Evolutionary conservation across 2,329 filamentous ascomycete genomes (phyloP).

Genomic region (Colletotrichum sojae): DNA sequence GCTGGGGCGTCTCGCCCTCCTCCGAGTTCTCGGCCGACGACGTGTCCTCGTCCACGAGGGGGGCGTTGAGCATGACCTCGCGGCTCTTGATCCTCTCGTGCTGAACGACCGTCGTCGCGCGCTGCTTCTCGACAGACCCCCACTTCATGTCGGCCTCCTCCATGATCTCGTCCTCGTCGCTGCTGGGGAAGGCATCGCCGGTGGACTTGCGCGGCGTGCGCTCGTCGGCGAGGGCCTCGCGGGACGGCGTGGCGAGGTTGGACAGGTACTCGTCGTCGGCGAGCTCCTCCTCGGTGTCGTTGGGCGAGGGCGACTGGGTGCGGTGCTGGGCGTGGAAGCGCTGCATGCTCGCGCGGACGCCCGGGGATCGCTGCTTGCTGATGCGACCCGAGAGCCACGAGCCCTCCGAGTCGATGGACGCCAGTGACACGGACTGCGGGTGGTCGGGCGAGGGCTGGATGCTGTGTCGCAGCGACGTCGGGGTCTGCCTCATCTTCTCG

Average conservation of each 20-base stretch:
- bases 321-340: slow-evolving; percentile 46
- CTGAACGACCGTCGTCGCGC: slow-evolving; percentile 43
- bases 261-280: slow-evolving; percentile 83
- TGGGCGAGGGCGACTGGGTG: slow-evolving; percentile 51
- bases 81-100: slow-evolving; percentile 63
- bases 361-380: slow-evolving; percentile 62
- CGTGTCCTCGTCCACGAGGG: slow-evolving; percentile 50
- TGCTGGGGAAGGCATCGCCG: slow-evolving; percentile 68
- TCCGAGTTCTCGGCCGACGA: slow-evolving; percentile 46
- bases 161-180: slow-evolving; percentile 68
- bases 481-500: slow-evolving; percentile 58
- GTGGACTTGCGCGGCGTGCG: slow-evolving; percentile 56
- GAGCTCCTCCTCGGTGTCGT: slow-evolving; percentile 74
- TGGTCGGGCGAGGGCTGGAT: slow-evolving; percentile 64
- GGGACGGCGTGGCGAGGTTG: slow-evolving; percentile 39
- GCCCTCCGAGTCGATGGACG: slow-evolving; percentile 94
- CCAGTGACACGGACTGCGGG: slow-evolving; percentile 85
- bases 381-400: slow-evolving; percentile 92
- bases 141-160: slow-evolving; percentile 63
- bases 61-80: slow-evolving; percentile 64
- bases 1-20: slow-evolving; percentile 54
- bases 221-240: slow-evolving; percentile 42
- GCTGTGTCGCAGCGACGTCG: slow-evolving; percentile 58
- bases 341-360: slow-evolving; percentile 59
- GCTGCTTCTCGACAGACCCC: slow-evolving; percentile 65